Conservation (phyloP, 495 filamentous ascomycete genomes). For the Beverwykella pulmonaria region DNA sequence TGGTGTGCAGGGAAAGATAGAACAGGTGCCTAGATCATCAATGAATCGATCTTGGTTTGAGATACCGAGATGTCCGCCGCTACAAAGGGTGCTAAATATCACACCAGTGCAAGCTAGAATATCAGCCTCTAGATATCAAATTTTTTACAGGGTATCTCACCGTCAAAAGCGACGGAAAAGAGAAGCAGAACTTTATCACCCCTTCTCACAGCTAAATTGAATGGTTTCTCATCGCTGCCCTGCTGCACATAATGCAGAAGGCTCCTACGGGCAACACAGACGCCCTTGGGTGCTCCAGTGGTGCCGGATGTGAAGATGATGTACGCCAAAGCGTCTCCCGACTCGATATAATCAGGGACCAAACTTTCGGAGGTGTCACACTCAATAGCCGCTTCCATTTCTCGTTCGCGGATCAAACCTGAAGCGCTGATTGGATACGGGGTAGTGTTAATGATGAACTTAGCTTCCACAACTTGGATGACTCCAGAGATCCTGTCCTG, state of each 20-base stretch:
- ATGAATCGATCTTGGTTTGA: slow-evolving; percentile 22
- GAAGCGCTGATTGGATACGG: background rate
- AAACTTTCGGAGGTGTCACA: too few species aligned
- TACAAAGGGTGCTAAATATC: slow-evolving; percentile 25
- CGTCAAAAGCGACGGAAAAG: slow-evolving; percentile 32
- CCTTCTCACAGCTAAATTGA: slow-evolving; percentile 6
- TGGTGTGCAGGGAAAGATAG: slow-evolving; percentile 11
- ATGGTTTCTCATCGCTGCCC: background rate
- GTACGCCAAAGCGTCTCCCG: slow-evolving; percentile 5
- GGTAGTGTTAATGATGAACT: background rate
- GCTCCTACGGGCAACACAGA: slow-evolving; percentile 45
- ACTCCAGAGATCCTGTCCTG: slow-evolving; percentile 28
- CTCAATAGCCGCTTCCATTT: background rate
- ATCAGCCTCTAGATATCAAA: background rate
- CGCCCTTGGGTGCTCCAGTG: slow-evolving; percentile 31
- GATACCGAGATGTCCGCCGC: slow-evolving; percentile 36
- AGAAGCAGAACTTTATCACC: slow-evolving; percentile 8
- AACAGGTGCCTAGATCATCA: slow-evolving; percentile 31
- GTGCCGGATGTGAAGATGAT: slow-evolving; percentile 37
- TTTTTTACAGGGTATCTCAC: background rate
- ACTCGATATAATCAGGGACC: background rate
- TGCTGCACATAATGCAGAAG: slow-evolving; percentile 44
- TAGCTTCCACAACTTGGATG: background rate
- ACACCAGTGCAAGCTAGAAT: slow-evolving; percentile 12
- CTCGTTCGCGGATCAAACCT: background rate